Percentiles rank a stretch among this genome's conserved stretches.
phyloP scores from a whole-genome alignment of 257 asterid genomes.

The Salvia hispanica region DNA sequence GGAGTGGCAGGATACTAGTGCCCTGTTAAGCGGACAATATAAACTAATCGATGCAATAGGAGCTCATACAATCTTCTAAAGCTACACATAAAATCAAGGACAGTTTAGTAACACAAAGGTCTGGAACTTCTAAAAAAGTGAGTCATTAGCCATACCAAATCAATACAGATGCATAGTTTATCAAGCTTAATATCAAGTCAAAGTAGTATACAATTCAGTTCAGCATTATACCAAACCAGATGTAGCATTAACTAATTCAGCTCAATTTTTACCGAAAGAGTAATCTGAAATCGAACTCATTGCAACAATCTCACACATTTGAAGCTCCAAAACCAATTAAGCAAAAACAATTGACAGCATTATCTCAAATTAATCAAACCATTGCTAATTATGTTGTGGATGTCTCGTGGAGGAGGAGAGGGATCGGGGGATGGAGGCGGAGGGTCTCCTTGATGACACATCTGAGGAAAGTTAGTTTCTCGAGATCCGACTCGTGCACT shows the following conservation, averaged over 20 bases:
- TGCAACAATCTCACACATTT: background rate
- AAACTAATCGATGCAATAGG: background rate
- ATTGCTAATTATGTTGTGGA: constrained; percentile 7
- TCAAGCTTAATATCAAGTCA: background rate
- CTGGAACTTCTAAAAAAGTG: background rate
- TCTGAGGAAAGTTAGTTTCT: constrained; percentile 34
- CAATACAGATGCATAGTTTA: background rate
- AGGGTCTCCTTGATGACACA: constrained; percentile 49
- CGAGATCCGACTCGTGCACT: constrained; percentile 43
- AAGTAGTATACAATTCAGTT: constrained; percentile 5
- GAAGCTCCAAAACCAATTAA: constrained; percentile 12
- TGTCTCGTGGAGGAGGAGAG: constrained; percentile 49
- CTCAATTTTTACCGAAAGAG: background rate
- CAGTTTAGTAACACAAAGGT: background rate
- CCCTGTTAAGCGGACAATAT: background rate
- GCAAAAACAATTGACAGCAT: background rate
- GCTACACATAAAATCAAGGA: background rate
- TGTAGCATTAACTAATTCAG: constrained; percentile 2
- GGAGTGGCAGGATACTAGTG: background rate
- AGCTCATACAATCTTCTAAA: constrained; percentile 14
- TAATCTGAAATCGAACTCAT: constrained; percentile 1
- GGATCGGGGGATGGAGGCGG: constrained; percentile 52
- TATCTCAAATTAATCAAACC: background rate
- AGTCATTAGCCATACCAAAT: background rate
- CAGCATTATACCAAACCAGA: background rate